phyloP scores from a whole-genome alignment of 2,329 filamentous ascomycete species.

The Claviceps digitariae region DNA sequence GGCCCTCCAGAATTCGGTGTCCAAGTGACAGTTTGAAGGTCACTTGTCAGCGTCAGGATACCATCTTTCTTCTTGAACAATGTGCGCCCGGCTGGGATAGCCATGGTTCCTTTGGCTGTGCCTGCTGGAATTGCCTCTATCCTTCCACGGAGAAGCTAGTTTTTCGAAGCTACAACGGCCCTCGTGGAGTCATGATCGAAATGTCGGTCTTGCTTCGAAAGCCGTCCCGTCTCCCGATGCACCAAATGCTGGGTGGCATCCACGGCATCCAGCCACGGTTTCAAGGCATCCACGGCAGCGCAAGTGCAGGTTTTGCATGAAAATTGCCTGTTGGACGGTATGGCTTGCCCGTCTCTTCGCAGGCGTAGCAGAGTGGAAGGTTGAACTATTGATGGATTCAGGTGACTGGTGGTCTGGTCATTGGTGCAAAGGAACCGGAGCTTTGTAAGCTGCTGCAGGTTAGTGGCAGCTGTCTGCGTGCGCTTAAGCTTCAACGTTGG shows the following conservation, averaged over 20 bases:
- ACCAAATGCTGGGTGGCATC: neutral
- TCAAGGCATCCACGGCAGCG: neutral
- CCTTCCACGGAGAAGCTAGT: neutral
- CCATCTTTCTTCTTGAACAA: constrained; percentile 97
- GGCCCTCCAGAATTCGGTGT: constrained; percentile 53
- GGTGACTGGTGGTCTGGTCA: too few relatives aligned
- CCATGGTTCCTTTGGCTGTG: constrained; percentile 28
- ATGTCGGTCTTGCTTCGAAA: neutral
- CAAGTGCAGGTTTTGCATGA: neutral
- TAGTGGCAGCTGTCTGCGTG: too few relatives aligned
- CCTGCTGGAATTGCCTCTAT: neutral
- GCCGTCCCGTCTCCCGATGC: neutral
- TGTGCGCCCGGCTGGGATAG: constrained; percentile 49
- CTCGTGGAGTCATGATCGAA: neutral
- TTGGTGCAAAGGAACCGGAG: too few relatives aligned
- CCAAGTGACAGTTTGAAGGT: constrained; percentile 69
- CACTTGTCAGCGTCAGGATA: constrained; percentile 58
- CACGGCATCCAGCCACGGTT: too few relatives aligned
- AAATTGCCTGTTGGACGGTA: neutral
- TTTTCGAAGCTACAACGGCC: neutral
- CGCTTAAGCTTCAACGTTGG: too few relatives aligned
- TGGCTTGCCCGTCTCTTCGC: neutral
- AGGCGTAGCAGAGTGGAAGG: neutral
- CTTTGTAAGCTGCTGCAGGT: too few relatives aligned
- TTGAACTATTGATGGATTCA: neutral